Evolutionary conservation across 2,329 filamentous ascomycete genomes (phyloP).

Genomic region (Scedosporium boydii): DNA sequence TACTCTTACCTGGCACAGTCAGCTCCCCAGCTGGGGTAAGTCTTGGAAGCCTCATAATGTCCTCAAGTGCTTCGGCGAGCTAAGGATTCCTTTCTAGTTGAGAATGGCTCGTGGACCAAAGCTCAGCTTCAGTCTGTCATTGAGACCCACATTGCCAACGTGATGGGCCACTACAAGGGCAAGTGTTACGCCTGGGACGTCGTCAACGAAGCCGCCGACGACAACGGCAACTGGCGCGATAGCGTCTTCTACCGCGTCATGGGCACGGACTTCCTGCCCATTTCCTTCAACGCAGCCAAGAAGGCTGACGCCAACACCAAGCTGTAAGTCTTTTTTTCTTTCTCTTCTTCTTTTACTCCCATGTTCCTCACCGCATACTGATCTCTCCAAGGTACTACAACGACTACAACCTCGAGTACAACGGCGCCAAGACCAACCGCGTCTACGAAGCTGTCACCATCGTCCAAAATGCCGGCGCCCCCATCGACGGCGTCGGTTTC

Average conservation of each 20-base stretch:
- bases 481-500: conserved; percentile 54
- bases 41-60: conserved; percentile 33
- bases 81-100: not conserved
- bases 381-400: conserved; percentile 41
- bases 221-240: conserved; percentile 47
- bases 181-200: conserved; percentile 56
- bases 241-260: conserved; percentile 59
- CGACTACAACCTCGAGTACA: conserved; percentile 58
- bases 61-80: no score
- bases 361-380: not conserved
- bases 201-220: conserved; percentile 54
- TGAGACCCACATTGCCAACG: conserved; percentile 48
- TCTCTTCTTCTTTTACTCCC: conserved; percentile 8
- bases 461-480: conserved; percentile 52
- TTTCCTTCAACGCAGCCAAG: conserved; percentile 60
- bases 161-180: conserved; percentile 51
- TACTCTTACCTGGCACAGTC: conserved; percentile 56
- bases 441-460: conserved; percentile 52
- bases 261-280: conserved; percentile 59
- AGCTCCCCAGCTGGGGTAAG: conserved; percentile 50
- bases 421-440: conserved; percentile 47
- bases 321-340: conserved; percentile 37
- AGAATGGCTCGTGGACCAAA: conserved; percentile 15
- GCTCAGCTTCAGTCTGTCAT: conserved; percentile 43
- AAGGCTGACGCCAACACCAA: conserved; percentile 56